Evolutionary conservation across 805 yeast species (phyloP).

Genomic region (Kregervanrija delftensis): DNA sequence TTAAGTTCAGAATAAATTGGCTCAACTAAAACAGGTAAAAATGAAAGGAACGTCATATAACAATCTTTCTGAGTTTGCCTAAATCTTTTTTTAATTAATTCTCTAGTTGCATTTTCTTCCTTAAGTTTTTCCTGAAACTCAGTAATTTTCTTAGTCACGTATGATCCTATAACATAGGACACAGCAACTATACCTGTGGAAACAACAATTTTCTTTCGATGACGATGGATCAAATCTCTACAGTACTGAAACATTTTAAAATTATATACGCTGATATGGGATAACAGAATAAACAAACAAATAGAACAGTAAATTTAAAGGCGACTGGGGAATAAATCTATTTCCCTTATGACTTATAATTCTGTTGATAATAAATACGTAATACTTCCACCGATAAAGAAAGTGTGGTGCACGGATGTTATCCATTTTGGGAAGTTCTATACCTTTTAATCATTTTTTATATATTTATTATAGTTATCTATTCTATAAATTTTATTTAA

Average conservation of each 20-base stretch:
- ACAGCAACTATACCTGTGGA: constrained; percentile 39
- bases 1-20: constrained; percentile 58
- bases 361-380: too few species aligned
- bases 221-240: constrained; percentile 34
- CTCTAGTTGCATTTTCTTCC: constrained; percentile 54
- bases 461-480: too few species aligned
- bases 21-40: constrained; percentile 67
- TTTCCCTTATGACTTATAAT: too few species aligned
- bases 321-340: too few species aligned
- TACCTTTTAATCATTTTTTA: too few species aligned
- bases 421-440: too few species aligned
- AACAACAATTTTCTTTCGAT: constrained; percentile 36
- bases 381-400: too few species aligned
- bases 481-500: too few species aligned
- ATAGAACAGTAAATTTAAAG: too few species aligned
- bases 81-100: constrained; percentile 73
- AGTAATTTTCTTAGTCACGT: constrained; percentile 36
- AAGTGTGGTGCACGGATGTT: too few species aligned
- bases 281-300: too few species aligned
- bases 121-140: constrained; percentile 46
- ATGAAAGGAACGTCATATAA: constrained; percentile 71
- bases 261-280: too few species aligned
- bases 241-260: constrained; percentile 27
- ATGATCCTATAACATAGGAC: constrained; percentile 37
- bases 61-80: constrained; percentile 92